These are phyloP conservation scores for Neopestalotiopsis sp. DNA, from an alignment of 2,329 filamentous ascomycete species.

Conservation along the genomic window DNA sequence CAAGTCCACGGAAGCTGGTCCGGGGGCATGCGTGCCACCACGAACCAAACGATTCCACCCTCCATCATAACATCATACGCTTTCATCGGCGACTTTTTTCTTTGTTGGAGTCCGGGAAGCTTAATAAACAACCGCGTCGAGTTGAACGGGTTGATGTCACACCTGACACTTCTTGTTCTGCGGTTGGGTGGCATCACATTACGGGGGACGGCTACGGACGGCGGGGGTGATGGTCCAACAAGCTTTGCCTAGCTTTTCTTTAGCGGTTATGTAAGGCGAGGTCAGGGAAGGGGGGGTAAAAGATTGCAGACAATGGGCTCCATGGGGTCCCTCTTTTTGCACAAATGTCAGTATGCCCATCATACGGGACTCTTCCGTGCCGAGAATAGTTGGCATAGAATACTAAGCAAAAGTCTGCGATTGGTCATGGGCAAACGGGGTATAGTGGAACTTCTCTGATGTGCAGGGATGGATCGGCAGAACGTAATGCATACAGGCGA, in stretches of 20 bases:
- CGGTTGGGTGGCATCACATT: too few relatives aligned
- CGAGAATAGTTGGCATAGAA: slow-evolving; percentile 3
- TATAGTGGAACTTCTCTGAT: background rate
- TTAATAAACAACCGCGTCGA: background rate
- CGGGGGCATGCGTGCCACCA: background rate
- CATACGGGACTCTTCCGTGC: background rate
- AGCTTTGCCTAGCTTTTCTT: background rate
- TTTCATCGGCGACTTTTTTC: background rate
- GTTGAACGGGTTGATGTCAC: background rate
- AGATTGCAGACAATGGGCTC: background rate
- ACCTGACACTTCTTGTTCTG: background rate
- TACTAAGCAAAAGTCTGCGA: background rate
- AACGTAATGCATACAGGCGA: background rate
- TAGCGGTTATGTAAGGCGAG: background rate
- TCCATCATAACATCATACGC: background rate
- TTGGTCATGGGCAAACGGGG: background rate
- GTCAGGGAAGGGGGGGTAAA: background rate
- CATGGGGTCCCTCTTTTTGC: background rate
- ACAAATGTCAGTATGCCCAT: background rate
- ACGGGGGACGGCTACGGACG: background rate
- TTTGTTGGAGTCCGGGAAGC: background rate
- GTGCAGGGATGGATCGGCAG: background rate
- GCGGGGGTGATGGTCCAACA: background rate
- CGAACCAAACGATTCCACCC: background rate
- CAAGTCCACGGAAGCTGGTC: too few relatives aligned